Evolutionary conservation across 306 rosid species (phyloP), one percentile per base, ranked within the genome.

Genomic region (Gastrolobium villosum): DNA sequence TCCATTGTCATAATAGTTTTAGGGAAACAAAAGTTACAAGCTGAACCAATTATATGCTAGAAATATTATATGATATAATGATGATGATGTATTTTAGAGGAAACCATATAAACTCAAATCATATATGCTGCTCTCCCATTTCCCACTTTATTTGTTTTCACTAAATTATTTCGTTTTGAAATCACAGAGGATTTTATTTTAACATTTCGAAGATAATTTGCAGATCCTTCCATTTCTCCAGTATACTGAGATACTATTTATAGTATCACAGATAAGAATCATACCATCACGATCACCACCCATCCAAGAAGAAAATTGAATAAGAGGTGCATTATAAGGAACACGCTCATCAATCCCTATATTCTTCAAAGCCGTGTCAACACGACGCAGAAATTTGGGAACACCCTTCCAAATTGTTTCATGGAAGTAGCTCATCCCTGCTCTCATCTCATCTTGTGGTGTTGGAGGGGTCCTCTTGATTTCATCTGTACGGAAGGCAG

Each of bases 261-360:
- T 32, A 48, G 20, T 3, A 28, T 36, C 60, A 31, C 11, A 44
- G 13, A 65, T 62, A 78, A 77, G 75, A 59, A 63, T 2, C 70
- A 31, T 93, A 96, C 99, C 99, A 81, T 96, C 99, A 59, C 99
- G 99, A 70, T 96, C 99, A 80, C 99, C 99, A 54, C 99, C 99
- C 99, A 96, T 96, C 99, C 99, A 96, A 71, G 99, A 96, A 20
- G 99, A 93, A 80, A 96, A 96, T 48, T 96, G 99, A 81, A 96
- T 96, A 64, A 96, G 92, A 7, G 99, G 99, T 28, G 99, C 98
- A 74, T 96, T 96, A 35, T 96, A 87, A 57, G 99, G 99, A 66
- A 96, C 90, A 3, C 98, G 97, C 34, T 96, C 98, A 30, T 93
- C 55, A 37, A 96, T 91, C 74, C 99, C 99, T 32, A 93, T 88